A percentile compares a stretch with the other conserved stretches of the same genome.
phyloP scores from a whole-genome alignment of 1,284 basidiomycete genomes.

The Ceratobasidium sp. region DNA sequence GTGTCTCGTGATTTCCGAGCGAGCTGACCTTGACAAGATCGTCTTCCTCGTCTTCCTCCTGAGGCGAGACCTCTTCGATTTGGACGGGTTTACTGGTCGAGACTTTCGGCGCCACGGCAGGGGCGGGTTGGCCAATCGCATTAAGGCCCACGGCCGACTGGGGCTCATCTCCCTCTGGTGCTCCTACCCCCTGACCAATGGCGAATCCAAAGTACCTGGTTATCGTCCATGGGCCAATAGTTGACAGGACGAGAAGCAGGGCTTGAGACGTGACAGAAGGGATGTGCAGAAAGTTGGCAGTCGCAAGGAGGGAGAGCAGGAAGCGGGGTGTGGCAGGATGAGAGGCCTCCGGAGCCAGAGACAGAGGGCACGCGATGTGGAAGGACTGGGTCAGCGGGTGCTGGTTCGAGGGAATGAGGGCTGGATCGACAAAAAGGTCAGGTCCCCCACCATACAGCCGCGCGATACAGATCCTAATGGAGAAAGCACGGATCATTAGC shows the following conservation, averaged over 20 bases:
- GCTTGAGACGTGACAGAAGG: conserved; percentile 78
- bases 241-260: conserved; percentile 71
- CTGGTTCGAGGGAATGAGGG: conserved; percentile 67
- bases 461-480: conserved; percentile 75
- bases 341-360: conserved; percentile 57
- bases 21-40: conserved; percentile 50
- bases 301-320: conserved; percentile 84
- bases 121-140: conserved; percentile 63
- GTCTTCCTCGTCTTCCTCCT: conserved; percentile 48
- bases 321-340: conserved; percentile 83
- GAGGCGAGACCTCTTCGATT: conserved; percentile 31
- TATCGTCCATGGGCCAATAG: conserved; percentile 81
- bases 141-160: conserved; percentile 68
- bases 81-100: conserved; percentile 20
- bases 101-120: conserved; percentile 44
- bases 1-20: conserved; percentile 6
- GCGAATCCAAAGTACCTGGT: conserved; percentile 83
- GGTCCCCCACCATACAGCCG: conserved; percentile 87
- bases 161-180: conserved; percentile 58
- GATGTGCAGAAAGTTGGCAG: conserved; percentile 84
- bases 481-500: conserved; percentile 21
- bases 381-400: conserved; percentile 76
- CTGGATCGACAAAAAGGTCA: conserved; percentile 67
- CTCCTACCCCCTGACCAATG: conserved; percentile 72
- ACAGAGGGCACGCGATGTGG: conserved; percentile 50